Evolutionary conservation across 2,329 filamentous ascomycete species (phyloP), one percentile per base, ranked within the genome.

Genomic region (Ambrosiella cleistominuta): DNA sequence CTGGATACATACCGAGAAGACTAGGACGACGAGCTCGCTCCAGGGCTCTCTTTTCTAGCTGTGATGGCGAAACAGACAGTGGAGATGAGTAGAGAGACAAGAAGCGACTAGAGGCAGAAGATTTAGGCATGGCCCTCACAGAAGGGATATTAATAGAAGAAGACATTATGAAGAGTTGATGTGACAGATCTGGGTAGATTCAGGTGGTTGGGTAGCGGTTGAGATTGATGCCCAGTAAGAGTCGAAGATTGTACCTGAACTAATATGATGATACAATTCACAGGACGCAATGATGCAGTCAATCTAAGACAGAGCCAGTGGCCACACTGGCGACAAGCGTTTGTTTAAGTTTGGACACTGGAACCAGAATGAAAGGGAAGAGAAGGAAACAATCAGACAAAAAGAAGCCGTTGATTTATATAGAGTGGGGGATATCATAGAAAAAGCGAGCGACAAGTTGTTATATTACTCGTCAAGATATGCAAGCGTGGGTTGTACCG

Each of bases 141-240:
- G 69, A 69, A 64, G 83, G 83, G 64, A 88, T 88, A 63, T 77
- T 74, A 70, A 87, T 87, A 61, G 81, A 85, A 60, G 82, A 82
- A 61, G 81, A 82, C 80, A 84, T 81, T 63, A 62, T 69, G 62
- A 64, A 45, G 40, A 17, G 5, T 47, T 47, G n/a, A 15, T 8
- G 19, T 13, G n/a, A 47, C 13, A 47, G n/a, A 47, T 17, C n/a
- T 47, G 44, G n/a, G 27, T 27, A 27, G 27, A 27, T 27, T 27
- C 27, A 47, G n/a, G 44, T 17, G 44, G 19, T 47, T 17, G 6
- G 44, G 44, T 47, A 47, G 44, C 44, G n/a, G 13, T 17, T 13
- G 13, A 47, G 44, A 47, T 47, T 13, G 19, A 8, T 47, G 44
- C 19, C 44, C 13, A 17, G 13, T 17, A 47, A 17, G 44, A 13